Evolutionary conservation across 441 rosid genomes (phyloP), one percentile per base, ranked within the genome.

Genomic region (Populus hybrid): DNA sequence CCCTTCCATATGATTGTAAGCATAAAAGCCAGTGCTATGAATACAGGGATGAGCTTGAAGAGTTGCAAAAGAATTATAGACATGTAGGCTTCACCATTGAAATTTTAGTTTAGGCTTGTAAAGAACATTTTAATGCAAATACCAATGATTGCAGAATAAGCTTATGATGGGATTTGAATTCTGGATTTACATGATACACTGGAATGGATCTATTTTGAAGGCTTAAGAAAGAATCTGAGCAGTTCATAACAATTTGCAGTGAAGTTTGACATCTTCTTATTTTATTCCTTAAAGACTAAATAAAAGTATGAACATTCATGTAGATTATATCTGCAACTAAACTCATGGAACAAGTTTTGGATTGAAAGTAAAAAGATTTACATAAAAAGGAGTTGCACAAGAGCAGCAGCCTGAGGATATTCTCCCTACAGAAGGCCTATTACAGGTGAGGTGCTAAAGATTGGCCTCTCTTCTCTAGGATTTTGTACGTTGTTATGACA

Each of bases 401-500:
- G 24, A 75, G 7, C 32, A 57, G 69, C 63, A 40, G 53, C 50
- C 66, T 26, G 7, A 36, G 61, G 34, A 57, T 73, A 14, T 75
- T 34, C 40, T 69, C 26, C 34, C 83, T 84, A 85, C 72, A 84
- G 85, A 76, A 87, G 88, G 67, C 89, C 89, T 40, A 74, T 59
- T 23, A 82, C 87, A 0, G 90, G 91, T 18, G 91, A 87, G 83
- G 75, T 81, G 69, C 82, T 84, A 70, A 89, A 88, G 50, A 87
- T 77, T 7, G 82, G 90, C 79, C 70, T 84, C 70, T 90, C 91
- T 83, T 81, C 86, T 77, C 71, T 65, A 5, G 81, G 72, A 79
- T 77, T 78, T 19, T 79, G 84, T 23, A 68, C 82, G 21, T 78
- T 80, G 36, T 80, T 80, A 21, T 84, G 84, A 46, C 94, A 87